Evolutionary conservation across 2,329 filamentous ascomycete species (phyloP).

Genomic region (Coniella lustricola): DNA sequence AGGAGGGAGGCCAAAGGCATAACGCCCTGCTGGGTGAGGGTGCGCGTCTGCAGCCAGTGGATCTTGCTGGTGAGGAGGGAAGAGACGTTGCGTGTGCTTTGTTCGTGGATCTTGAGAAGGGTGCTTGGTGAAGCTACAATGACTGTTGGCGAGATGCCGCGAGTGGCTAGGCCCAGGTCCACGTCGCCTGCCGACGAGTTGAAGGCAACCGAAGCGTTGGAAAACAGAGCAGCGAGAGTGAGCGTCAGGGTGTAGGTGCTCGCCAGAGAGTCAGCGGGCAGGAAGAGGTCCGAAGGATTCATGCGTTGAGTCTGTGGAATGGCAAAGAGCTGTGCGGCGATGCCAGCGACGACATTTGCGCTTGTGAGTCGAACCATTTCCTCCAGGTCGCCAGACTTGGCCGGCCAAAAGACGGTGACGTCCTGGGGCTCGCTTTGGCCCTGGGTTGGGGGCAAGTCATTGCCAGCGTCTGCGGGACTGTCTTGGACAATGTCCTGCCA

Average conservation of each 20-base stretch:
- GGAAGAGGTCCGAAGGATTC: constrained; percentile 67
- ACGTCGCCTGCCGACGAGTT: constrained; percentile 78
- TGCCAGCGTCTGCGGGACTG: constrained; percentile 47
- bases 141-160: constrained; percentile 72
- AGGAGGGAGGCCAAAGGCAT: constrained; percentile 63
- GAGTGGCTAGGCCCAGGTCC: constrained; percentile 66
- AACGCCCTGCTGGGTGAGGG: constrained; percentile 61
- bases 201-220: constrained; percentile 77
- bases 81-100: constrained; percentile 51
- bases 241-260: constrained; percentile 73
- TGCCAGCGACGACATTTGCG: constrained; percentile 77
- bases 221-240: constrained; percentile 75
- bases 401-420: constrained; percentile 62
- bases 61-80: constrained; percentile 59
- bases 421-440: constrained; percentile 46
- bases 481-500: constrained; percentile 88
- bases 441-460: constrained; percentile 58
- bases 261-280: constrained; percentile 75
- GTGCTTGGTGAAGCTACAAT: constrained; percentile 71
- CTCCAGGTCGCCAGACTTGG: constrained; percentile 41
- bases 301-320: constrained; percentile 71
- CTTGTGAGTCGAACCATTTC: constrained; percentile 80
- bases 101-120: constrained; percentile 59
- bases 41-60: constrained; percentile 65
- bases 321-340: constrained; percentile 69